Base-by-base conservation (phyloP, 1,139 yeast genomes). In the Blastobotrys ciferrii region DNA sequence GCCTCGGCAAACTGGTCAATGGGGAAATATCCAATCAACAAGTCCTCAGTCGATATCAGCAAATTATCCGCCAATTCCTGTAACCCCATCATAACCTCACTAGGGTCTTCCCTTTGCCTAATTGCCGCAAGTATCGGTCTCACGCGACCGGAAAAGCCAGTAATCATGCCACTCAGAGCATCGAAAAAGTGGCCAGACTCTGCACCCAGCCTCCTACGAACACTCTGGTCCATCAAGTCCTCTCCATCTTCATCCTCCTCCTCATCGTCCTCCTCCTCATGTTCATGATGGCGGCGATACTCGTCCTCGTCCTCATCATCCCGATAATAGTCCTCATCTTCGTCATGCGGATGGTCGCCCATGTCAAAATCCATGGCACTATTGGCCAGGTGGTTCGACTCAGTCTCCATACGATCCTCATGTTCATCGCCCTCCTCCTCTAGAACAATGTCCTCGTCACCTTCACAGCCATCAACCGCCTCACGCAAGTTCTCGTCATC, bases 1-100 rank as follows among this genome's bases (percentile, higher is more conserved):
- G 77, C 76, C 35, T 70, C 72, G 0, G 87, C 73, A 17, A 87
- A 64, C 44, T 73, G 74, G 45, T 73, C 75, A 0, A 84, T 74
- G 0, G 96, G 94, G 11, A 91, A 72, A 5, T 59, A 53, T 20
- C 64, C 61, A 2, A 60, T 45, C 31, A 69, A 51, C 33, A 56
- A 51, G 20, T 65, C 72, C 52, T 68, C 74, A 28, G 66, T 64
- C 15, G 69, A 60, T 53, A 70, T 62, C 19, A 71, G 60, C 35
- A 72, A 57, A 32, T 65, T 50, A 13, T 66, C 69, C 4, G 72
- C 67, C 14, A 72, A 62, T 46, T 69, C 71, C 43, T 67, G 70
- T 33, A 72, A 57, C 1, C 69, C 72, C 15, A 55, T 54, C 66
- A 76, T 63, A 5, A 79, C 75, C 15, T 69, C 61, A 52, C 69